These are phyloP conservation scores for Aureobasidium namibiae DNA, from an alignment of 2,329 filamentous ascomycete genomes.

Conservation along the genomic window DNA sequence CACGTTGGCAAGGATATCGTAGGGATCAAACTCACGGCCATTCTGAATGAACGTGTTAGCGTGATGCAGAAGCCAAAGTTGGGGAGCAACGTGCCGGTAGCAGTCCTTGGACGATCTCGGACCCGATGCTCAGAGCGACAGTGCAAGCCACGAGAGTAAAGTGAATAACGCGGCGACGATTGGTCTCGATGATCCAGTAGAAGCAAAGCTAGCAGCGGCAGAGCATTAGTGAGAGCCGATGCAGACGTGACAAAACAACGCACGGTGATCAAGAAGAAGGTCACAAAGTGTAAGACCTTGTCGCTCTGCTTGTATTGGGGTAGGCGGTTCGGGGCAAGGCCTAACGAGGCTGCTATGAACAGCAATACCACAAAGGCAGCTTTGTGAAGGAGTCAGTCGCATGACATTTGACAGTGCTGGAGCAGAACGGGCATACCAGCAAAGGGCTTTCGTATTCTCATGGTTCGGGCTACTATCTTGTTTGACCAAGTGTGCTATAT, in stretches of 20 bases:
- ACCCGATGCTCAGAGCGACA: conserved; percentile 60
- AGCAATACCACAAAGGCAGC: conserved; percentile 52
- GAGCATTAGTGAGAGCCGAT: background rate
- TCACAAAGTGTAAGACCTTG: conserved; percentile 78
- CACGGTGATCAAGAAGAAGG: conserved; percentile 82
- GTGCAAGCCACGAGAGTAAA: conserved; percentile 77
- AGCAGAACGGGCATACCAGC: conserved; percentile 53
- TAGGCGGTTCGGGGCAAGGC: conserved; percentile 54
- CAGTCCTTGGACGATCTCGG: conserved; percentile 66
- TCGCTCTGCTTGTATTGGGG: conserved; percentile 63
- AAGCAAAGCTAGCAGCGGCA: conserved; percentile 48
- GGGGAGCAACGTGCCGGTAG: conserved; percentile 48
- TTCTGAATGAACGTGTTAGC: conserved; percentile 26
- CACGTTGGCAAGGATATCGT: conserved; percentile 82
- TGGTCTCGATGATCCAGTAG: conserved; percentile 96
- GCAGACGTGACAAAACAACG: conserved; percentile 17
- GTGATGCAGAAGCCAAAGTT: background rate
- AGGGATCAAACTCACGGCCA: conserved; percentile 58
- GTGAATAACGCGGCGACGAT: conserved; percentile 74
- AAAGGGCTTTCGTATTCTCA: conserved; percentile 84
- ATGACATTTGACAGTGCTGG: background rate
- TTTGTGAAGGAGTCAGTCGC: conserved; percentile 17
- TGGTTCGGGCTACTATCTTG: conserved; percentile 28
- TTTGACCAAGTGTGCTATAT: background rate
- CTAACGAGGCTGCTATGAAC: conserved; percentile 64